phyloP scores from a whole-genome alignment of 495 filamentous ascomycete species.

The Aspergillus homomorphus region DNA sequence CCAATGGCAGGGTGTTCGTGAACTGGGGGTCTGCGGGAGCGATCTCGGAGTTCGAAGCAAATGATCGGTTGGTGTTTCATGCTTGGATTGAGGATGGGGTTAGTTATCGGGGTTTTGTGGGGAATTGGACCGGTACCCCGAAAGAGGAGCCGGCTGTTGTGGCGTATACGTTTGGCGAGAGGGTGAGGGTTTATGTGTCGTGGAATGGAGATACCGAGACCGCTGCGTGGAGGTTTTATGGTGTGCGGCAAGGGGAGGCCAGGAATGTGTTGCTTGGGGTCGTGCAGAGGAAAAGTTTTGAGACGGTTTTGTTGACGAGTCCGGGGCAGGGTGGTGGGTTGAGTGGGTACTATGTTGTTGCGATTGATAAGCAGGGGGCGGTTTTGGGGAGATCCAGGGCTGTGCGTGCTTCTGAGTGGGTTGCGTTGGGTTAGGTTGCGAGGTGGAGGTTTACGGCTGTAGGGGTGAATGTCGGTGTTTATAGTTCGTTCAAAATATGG shows the following conservation, averaged over 20 bases:
- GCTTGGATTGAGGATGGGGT: conserved; percentile 21
- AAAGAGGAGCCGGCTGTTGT: conserved; percentile 25
- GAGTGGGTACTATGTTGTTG: neutral
- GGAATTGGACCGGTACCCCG: conserved; percentile 25
- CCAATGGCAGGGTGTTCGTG: conserved; percentile 46
- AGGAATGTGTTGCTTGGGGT: neutral
- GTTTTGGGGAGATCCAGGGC: neutral
- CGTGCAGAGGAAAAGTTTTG: conserved; percentile 5
- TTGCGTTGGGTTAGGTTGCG: too few species aligned
- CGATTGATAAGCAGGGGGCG: neutral
- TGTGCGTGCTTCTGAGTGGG: neutral
- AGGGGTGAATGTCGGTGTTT: too few species aligned
- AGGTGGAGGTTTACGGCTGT: too few species aligned
- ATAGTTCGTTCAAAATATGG: too few species aligned
- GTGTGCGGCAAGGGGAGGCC: neutral
- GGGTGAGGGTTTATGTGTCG: conserved; percentile 27
- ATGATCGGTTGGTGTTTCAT: conserved; percentile 39
- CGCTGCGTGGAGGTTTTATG: conserved; percentile 29
- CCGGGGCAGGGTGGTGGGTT: neutral
- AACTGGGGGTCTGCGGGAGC: conserved; percentile 51
- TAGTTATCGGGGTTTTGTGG: conserved; percentile 25
- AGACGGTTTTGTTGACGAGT: neutral
- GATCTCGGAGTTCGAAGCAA: conserved; percentile 45
- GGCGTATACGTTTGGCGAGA: conserved; percentile 11
- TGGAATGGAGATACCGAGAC: conserved; percentile 44